Conservation (phyloP, 2,329 filamentous ascomycete species). For the Verticillium nonalfalfae region DNA sequence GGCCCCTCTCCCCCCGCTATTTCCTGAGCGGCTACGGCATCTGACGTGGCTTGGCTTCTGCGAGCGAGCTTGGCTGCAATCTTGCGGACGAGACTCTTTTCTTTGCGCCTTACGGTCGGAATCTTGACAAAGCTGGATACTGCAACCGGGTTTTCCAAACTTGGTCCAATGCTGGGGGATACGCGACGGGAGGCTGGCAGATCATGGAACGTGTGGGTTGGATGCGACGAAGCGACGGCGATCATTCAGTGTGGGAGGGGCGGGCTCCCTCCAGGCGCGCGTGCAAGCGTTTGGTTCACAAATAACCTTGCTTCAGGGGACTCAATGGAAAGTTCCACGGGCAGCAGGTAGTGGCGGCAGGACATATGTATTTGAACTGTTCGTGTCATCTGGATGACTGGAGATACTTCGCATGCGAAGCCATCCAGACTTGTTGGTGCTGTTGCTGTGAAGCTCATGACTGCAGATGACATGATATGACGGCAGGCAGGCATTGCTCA, state of each 20-base stretch:
- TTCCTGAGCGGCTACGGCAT: not conserved
- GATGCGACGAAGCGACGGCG: not conserved
- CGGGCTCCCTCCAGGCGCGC: too few species aligned
- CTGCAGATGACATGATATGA: not conserved
- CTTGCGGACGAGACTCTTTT: too few species aligned
- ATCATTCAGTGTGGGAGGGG: not conserved
- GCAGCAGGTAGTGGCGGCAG: not conserved
- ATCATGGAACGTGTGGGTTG: not conserved
- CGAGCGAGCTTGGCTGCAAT: not conserved
- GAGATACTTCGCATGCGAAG: too few species aligned
- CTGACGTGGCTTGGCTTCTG: not conserved
- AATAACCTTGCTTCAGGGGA: not conserved
- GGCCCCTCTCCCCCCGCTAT: not conserved
- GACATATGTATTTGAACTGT: not conserved
- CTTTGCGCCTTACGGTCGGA: not conserved
- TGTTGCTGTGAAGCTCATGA: not conserved
- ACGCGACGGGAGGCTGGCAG: not conserved
- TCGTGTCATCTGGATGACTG: not conserved
- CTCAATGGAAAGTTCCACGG: not conserved
- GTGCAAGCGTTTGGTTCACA: too few species aligned
- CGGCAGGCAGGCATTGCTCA: too few species aligned
- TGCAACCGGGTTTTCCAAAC: not conserved
- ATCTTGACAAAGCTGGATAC: not conserved
- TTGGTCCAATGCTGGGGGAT: not conserved
- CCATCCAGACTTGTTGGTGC: not conserved